A percentile compares a stretch with the other conserved stretches of the same genome.
Conservation (phyloP, 495 filamentous ascomycete species). For the Penicillium steckii region DNA sequence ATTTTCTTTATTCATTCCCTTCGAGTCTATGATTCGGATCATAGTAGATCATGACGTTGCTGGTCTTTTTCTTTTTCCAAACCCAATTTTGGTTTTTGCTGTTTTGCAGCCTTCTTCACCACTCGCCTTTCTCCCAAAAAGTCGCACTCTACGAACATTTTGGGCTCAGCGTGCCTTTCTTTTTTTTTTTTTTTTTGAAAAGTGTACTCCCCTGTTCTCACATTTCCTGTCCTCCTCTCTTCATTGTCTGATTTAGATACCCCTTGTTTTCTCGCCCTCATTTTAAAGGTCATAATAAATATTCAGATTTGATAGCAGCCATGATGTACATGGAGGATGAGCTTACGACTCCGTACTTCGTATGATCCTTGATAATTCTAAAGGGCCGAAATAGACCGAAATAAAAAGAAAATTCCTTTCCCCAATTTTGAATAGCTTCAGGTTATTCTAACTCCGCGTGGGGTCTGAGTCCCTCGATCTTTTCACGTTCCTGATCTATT, state of each 20-base stretch:
- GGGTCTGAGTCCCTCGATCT: too few relatives aligned
- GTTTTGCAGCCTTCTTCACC: neutral
- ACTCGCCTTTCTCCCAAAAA: neutral
- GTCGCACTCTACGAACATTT: neutral
- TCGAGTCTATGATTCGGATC: neutral
- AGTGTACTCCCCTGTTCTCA: conserved; percentile 1
- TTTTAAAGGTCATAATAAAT: too few relatives aligned
- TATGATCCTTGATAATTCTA: too few relatives aligned
- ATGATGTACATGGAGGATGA: too few relatives aligned
- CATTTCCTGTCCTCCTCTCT: neutral
- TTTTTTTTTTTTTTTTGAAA: conserved; percentile 2
- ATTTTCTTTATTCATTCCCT: conserved; percentile 6
- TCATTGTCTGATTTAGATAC: conserved; percentile 14
- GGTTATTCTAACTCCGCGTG: too few relatives aligned
- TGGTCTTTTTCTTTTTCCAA: neutral
- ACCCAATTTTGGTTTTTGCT: conserved; percentile 2
- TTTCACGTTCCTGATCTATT: too few relatives aligned
- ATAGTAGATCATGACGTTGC: neutral
- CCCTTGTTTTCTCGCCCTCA: conserved; percentile 10
- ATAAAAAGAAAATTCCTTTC: too few relatives aligned
- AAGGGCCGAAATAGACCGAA: too few relatives aligned
- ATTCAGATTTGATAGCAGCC: too few relatives aligned
- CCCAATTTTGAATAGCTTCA: too few relatives aligned
- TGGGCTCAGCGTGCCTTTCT: neutral
- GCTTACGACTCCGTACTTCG: too few relatives aligned